These are phyloP conservation scores for Yarrowia porcina DNA, from an alignment of 805 yeast species.

Conservation along the genomic window DNA sequence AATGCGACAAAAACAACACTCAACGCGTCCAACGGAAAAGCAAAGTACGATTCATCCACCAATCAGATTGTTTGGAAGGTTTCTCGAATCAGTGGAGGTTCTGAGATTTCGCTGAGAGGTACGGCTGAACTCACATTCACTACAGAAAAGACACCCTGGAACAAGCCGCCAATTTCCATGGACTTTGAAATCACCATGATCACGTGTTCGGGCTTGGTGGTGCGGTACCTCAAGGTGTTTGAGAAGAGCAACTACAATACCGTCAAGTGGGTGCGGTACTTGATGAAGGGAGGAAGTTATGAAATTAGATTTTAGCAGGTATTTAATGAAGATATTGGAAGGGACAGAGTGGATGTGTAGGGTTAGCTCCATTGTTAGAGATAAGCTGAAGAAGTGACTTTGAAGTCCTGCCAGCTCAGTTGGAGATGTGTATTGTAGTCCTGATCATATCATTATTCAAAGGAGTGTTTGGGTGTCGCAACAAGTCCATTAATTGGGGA, in stretches of 20 bases:
- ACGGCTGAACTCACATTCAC: conserved; percentile 45
- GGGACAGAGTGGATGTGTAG: too few species aligned
- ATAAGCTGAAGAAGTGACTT: too few species aligned
- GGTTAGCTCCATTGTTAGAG: too few species aligned
- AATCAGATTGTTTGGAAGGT: conserved; percentile 67
- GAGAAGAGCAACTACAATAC: conserved; percentile 63
- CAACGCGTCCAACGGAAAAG: conserved; percentile 58
- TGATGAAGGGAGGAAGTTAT: conserved; percentile 71
- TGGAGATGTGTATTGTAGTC: too few species aligned
- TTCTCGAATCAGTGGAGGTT: conserved; percentile 62
- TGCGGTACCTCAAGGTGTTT: conserved; percentile 64
- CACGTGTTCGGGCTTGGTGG: conserved; percentile 71
- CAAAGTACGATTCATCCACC: conserved; percentile 65
- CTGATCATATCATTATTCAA: too few species aligned
- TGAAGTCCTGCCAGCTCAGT: too few species aligned
- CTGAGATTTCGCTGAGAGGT: conserved; percentile 59
- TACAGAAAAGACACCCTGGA: conserved; percentile 46
- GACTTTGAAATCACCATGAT: conserved; percentile 69
- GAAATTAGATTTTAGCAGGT: conserved; percentile 71
- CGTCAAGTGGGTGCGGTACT: conserved; percentile 84
- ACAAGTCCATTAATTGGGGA: too few species aligned
- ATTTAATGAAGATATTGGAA: too few species aligned
- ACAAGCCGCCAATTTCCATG: conserved; percentile 71
- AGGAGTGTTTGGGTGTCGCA: too few species aligned
- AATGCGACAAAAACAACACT: conserved; percentile 50